Evolutionary conservation across 176 grass and related monocot genomes (phyloP).

Genomic region (Eleusine indica): DNA sequence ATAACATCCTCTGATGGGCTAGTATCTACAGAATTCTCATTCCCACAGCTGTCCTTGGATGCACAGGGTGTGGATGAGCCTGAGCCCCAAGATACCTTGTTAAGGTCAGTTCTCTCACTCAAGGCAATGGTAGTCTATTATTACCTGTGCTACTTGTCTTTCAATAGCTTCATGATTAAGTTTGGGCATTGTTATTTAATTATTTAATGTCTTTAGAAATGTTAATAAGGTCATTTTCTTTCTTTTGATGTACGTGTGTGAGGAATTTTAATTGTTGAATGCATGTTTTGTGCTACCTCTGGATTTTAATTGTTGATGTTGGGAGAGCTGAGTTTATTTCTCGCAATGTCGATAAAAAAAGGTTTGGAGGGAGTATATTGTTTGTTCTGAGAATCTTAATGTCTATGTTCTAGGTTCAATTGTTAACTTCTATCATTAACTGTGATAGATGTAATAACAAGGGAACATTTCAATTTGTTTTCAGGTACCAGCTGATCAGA

Average conservation of each 20-base stretch:
- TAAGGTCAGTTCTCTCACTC: conserved; percentile 63
- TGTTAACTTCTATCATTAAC: not conserved
- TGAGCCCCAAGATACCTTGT: conserved; percentile 64
- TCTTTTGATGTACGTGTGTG: not conserved
- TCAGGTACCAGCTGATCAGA: conserved; percentile 89
- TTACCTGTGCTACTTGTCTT: not conserved
- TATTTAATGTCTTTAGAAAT: not conserved
- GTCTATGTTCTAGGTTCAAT: not conserved
- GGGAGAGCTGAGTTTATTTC: too few relatives aligned
- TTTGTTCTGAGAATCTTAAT: not conserved
- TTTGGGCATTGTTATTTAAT: not conserved
- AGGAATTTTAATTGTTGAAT: not conserved
- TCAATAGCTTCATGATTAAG: not conserved
- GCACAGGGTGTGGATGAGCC: conserved; percentile 54
- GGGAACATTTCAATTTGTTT: conserved; percentile 10
- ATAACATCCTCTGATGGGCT: conserved; percentile 78
- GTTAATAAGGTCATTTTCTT: not conserved
- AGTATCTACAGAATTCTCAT: conserved; percentile 77
- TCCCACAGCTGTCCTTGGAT: conserved; percentile 53
- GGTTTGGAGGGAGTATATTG: not conserved
- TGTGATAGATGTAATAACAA: not conserved
- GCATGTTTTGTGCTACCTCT: not conserved
- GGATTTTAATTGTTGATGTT: too few relatives aligned
- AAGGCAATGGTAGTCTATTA: conserved; percentile 10
- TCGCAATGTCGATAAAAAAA: too few relatives aligned